Percentiles rank a stretch among this genome's conserved stretches.
phyloP scores from a whole-genome alignment of 352 stramenopile genomes.

The Phytophthora litchii region DNA sequence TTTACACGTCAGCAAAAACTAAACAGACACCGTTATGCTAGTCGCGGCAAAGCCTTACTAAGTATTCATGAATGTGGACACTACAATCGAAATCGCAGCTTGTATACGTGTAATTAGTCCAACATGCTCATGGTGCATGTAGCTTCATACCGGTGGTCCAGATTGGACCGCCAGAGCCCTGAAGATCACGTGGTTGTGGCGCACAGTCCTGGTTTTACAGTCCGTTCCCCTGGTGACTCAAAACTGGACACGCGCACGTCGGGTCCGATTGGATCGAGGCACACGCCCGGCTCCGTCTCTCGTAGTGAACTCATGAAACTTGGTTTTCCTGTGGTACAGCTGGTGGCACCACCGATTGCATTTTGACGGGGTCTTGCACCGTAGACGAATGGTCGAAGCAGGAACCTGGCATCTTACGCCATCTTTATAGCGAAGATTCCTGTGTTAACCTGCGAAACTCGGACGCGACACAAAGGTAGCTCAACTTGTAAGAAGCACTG shows the following conservation, averaged over 20 bases:
- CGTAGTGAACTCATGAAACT: conserved; percentile 3
- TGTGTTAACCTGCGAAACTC: too few species aligned
- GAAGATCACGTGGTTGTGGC: conserved; percentile 18
- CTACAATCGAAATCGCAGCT: too few species aligned
- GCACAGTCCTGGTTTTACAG: conserved; percentile 26
- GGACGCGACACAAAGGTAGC: not conserved
- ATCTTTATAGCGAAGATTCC: too few species aligned
- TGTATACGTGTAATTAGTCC: too few species aligned
- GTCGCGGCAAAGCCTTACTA: not conserved
- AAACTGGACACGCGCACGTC: conserved; percentile 18
- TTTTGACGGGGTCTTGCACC: not conserved
- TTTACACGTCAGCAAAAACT: conserved; percentile 11
- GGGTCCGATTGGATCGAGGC: conserved; percentile 27
- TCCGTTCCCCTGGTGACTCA: conserved; percentile 7
- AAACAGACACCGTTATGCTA: conserved; percentile 4
- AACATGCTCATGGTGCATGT: not conserved
- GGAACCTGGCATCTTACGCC: too few species aligned
- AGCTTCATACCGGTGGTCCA: conserved; percentile 5
- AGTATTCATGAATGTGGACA: too few species aligned
- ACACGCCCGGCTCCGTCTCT: conserved; percentile 28
- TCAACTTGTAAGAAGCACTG: conserved; percentile 15
- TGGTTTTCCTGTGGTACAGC: conserved; percentile 20
- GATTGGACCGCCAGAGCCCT: not conserved
- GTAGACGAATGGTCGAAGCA: too few species aligned
- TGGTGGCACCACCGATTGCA: conserved; percentile 3